Evolutionary conservation across 495 filamentous ascomycete species (phyloP), one percentile per base, ranked within the genome.

Genomic region (Apodospora peruviana): DNA sequence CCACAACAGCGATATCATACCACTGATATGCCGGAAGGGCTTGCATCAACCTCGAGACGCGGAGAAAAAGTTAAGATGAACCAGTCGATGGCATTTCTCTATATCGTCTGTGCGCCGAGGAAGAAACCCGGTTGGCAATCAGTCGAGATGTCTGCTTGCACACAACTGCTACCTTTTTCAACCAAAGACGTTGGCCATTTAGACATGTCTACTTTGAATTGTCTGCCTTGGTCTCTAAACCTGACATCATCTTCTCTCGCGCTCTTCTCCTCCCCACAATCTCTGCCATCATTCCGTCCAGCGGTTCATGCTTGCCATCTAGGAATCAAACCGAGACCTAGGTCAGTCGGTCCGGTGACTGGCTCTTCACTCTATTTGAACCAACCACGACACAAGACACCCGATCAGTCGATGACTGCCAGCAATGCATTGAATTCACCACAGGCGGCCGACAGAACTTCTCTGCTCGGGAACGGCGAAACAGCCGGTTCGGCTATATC

Each of bases 401-500:
- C 23, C n/a, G 20, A 10, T 4, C 20, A 19, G 40, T 12, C 23
- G 12, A 25, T n/a, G 11, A 22, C 2, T 43, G 7, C 27, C 7
- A 32, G 14, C 7, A 32, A 14, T 32, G 27, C 27, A n/a, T n/a
- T n/a, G n/a, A n/a, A n/a, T n/a, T n/a, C 27, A 32, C 14, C 27
- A 7, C 27, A 32, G 16, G 37, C 18, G 37, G 37, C 5, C 14
- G 43, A 29, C 21, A n/a, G 17, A 19, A 7, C 36, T 43, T 7
- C 17, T 50, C 48, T 16, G 42, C 53, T 29, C 43, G 24, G 39
- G n/a, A 35, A 14, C 41, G 18, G 40, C 45, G 43, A 55, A 62
- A 64, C 63, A 64, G 63, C 63, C 60, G 61, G 29, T 47, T 57
- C 58, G 63, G 60, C 50, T 62, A 66, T 62, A 50, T 46, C 46